Conservation (phyloP, 176 grass and related monocot species). For the Carex cristatella region DNA sequence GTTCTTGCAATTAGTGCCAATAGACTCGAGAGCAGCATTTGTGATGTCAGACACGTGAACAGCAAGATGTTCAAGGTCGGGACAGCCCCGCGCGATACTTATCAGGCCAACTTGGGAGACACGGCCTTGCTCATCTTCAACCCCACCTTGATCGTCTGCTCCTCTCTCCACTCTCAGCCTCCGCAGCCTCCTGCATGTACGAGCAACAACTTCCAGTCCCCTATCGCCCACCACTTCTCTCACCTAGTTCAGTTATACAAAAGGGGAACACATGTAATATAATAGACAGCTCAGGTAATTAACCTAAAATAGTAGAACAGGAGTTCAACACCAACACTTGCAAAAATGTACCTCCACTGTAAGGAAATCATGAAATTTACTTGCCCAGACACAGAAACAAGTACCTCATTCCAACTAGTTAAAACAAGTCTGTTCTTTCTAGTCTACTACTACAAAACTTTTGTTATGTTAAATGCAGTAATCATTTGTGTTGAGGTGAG, state of each 20-base stretch:
- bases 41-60: conserved; percentile 89
- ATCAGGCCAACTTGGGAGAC: conserved; percentile 72
- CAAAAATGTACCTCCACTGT: background rate
- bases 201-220: conserved; percentile 75
- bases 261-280: background rate
- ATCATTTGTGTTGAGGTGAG: background rate
- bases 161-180: conserved; percentile 92
- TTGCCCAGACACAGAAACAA: background rate
- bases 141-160: conserved; percentile 72
- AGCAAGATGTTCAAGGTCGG: conserved; percentile 67
- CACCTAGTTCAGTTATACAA: conserved; percentile 38
- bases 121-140: conserved; percentile 77
- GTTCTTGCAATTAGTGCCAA: conserved; percentile 66
- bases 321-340: background rate
- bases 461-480: background rate
- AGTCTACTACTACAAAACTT: background rate
- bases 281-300: background rate
- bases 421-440: background rate
- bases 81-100: conserved; percentile 65
- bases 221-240: conserved; percentile 89
- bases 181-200: conserved; percentile 82
- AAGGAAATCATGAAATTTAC: background rate
- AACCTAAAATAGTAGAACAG: background rate
- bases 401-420: background rate
- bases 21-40: conserved; percentile 79